Evolutionary conservation across 2,329 filamentous ascomycete species (phyloP), one percentile per base, ranked within the genome.

Genomic region (Tolypocladium tropicale): DNA sequence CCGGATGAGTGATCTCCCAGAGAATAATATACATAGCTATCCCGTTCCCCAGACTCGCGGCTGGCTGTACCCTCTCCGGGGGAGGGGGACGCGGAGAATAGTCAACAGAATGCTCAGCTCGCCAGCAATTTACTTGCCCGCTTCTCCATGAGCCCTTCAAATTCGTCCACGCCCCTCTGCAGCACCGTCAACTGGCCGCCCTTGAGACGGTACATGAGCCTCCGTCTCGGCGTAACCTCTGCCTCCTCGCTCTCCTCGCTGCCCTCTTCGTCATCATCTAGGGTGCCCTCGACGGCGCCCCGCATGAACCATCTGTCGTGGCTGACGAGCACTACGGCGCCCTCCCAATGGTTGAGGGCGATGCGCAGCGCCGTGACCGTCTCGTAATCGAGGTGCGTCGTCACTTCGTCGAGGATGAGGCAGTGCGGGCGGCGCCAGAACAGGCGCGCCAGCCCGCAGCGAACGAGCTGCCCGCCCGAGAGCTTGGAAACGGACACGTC

Each of bases 231-330:
- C 0, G 64, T 59, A n/a, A 68, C 72, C 53, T 77, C 76, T 46
- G 76, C 76, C 3, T 76, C 76, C 0, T 65, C 65, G 1, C 60
- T 62, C 1, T 58, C 61, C 2, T 67, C 68, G 21, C 73, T 71
- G 0, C 72, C 74, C 18, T 76, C 69, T 0, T 69, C 66, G 50
- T 66, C 69, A 18, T 73, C 72, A 4, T 71, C 73, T 46, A 76
- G 46, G 9, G 60, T 60, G 3, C 68, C 68, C 57, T 75, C 63
- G 1, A 94, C 77, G 0, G 88, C 88, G 2, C 83, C 84, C 50
- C 85, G 79, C 72, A 94, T 80, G 63, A 95, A 86, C 78, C 88
- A 95, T 34, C 90, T 78, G 68, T 95, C 90, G 73, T 95, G 90
- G 37, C 84, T 90, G 5, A 94, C 85, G 6, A 94, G 72, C 41